phyloP scores from a whole-genome alignment of 345 rosid species.

The Fremontodendron californicum region DNA sequence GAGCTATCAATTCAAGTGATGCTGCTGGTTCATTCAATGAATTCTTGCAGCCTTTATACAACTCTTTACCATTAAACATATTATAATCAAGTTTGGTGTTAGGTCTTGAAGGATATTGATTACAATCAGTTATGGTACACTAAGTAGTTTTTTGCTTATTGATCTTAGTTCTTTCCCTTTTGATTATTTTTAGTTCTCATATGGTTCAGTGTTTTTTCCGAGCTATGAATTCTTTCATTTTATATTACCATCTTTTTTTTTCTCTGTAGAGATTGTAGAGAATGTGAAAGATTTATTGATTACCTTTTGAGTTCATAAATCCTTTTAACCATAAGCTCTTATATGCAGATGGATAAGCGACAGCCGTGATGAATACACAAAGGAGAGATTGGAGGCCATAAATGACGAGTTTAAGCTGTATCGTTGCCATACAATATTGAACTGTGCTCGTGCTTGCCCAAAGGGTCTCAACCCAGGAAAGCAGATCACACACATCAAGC shows the following conservation, averaged over 20 bases:
- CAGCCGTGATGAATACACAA: constrained; percentile 88
- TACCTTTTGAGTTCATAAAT: not conserved
- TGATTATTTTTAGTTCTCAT: not conserved
- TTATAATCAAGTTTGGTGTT: not conserved
- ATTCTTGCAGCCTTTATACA: not conserved
- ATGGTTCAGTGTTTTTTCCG: not conserved
- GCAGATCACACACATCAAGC: constrained; percentile 79
- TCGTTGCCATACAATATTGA: constrained; percentile 93
- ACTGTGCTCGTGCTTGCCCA: constrained; percentile 95
- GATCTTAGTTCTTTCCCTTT: not conserved
- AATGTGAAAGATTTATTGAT: not conserved
- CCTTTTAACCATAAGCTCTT: not conserved
- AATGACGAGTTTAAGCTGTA: constrained; percentile 86
- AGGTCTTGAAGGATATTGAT: not conserved
- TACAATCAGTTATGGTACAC: not conserved
- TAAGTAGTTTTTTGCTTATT: not conserved
- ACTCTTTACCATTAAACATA: not conserved
- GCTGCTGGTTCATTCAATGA: not conserved
- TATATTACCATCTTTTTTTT: not conserved
- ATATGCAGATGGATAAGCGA: constrained; percentile 89
- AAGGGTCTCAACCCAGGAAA: constrained; percentile 96
- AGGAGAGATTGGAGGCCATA: constrained; percentile 65
- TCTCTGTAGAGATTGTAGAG: no score
- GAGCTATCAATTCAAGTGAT: not conserved
- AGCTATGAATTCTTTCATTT: not conserved